These are phyloP conservation scores for Hydrangea macrophylla DNA, from an alignment of 148 eudicot species.

Conservation along the genomic window DNA sequence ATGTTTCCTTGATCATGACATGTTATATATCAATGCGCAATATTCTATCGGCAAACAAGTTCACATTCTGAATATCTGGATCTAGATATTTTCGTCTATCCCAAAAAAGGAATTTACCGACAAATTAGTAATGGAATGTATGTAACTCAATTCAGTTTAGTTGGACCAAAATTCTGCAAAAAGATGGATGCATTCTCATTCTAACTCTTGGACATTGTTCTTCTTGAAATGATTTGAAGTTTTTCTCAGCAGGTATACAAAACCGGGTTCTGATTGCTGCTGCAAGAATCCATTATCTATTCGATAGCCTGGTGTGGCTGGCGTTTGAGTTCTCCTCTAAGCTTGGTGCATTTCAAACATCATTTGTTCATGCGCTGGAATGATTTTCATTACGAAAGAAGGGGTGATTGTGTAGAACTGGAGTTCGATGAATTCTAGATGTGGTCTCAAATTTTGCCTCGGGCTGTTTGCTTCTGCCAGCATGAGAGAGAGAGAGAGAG, in stretches of 20 bases:
- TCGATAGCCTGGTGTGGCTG: no score
- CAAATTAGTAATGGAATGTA: no score
- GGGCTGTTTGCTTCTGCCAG: constrained; percentile 18
- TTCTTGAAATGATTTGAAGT: constrained; percentile 4
- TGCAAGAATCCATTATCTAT: not conserved
- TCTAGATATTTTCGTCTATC: no score
- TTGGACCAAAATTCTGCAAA: not conserved
- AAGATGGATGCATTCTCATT: not conserved
- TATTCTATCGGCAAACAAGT: no score
- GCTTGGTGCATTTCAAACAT: not conserved
- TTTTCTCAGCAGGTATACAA: constrained; percentile 18
- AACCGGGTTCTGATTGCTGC: constrained; percentile 8
- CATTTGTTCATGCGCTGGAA: not conserved
- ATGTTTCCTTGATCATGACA: not conserved
- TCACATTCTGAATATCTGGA: no score
- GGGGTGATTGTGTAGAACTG: not conserved
- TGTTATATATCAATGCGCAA: not conserved
- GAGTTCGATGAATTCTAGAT: not conserved
- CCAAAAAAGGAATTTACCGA: no score
- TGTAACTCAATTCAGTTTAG: not conserved
- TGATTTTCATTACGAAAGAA: not conserved
- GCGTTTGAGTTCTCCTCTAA: not conserved
- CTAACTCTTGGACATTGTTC: not conserved
- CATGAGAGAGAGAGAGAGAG: constrained; percentile 6
- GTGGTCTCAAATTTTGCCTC: not conserved